Conservation (phyloP, 2,329 filamentous ascomycete species). For the Cladobotryum mycophilum region DNA sequence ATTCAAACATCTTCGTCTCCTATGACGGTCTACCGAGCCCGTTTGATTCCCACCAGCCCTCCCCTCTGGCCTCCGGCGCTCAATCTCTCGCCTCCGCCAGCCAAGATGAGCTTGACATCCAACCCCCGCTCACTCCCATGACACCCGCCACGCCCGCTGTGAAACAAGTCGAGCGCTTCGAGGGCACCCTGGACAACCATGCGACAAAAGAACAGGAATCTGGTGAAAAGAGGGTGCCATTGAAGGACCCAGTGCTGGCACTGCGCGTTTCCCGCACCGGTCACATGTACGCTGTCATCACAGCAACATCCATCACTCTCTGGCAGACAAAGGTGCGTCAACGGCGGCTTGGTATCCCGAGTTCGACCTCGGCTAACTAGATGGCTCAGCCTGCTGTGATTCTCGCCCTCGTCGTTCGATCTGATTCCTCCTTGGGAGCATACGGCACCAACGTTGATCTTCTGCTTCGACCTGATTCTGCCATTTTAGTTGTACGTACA, state of each 20-base stretch:
- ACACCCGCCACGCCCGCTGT: conserved; percentile 54
- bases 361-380: conserved; percentile 9
- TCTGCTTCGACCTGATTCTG: conserved; percentile 81
- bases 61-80: conserved; percentile 12
- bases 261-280: conserved; percentile 73
- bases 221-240: conserved; percentile 31
- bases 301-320: conserved; percentile 75
- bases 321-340: conserved; percentile 86
- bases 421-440: conserved; percentile 66
- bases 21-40: conserved; percentile 52
- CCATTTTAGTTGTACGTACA: conserved; percentile 87
- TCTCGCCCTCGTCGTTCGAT: conserved; percentile 78
- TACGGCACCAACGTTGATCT: conserved; percentile 84
- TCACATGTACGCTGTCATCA: conserved; percentile 81
- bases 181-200: conserved; percentile 18
- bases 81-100: conserved; percentile 20
- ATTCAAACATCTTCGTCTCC: conserved; percentile 45
- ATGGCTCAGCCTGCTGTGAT: conserved; percentile 70
- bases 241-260: conserved; percentile 63
- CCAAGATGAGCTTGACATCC: conserved; percentile 31
- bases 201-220: conserved; percentile 11
- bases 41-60: conserved; percentile 21
- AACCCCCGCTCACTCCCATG: conserved; percentile 38
- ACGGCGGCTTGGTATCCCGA: background rate
- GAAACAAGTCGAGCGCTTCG: conserved; percentile 52